Evolutionary conservation across 352 stramenopile species (phyloP).

Genomic region (Phytophthora idaei): DNA sequence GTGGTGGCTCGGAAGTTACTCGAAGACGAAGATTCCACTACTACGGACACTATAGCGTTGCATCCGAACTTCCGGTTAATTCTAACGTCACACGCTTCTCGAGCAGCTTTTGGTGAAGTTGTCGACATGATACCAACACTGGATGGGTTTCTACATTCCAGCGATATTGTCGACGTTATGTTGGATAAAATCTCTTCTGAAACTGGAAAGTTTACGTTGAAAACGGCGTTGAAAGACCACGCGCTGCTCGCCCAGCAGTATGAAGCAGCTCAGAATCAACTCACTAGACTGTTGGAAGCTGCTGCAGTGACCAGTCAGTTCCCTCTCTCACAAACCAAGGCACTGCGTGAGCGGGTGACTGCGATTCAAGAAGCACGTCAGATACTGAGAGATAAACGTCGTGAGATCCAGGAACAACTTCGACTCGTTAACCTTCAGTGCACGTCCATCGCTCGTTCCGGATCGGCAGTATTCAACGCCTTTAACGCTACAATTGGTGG

Average conservation of each 20-base stretch:
- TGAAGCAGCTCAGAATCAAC: slow-evolving; percentile 21
- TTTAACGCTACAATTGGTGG: slow-evolving; percentile 34
- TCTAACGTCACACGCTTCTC: slow-evolving; percentile 39
- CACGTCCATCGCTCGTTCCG: slow-evolving; percentile 28
- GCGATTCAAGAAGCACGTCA: slow-evolving; percentile 36
- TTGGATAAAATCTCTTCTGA: slow-evolving; percentile 52
- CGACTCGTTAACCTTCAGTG: slow-evolving; percentile 19
- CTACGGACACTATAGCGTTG: slow-evolving; percentile 28
- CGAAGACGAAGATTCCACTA: neutral
- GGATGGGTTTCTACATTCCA: slow-evolving; percentile 29
- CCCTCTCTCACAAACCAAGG: slow-evolving; percentile 43
- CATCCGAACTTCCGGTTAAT: slow-evolving; percentile 52
- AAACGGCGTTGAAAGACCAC: slow-evolving; percentile 41
- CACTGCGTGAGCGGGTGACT: slow-evolving; percentile 34
- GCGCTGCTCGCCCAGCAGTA: slow-evolving; percentile 21
- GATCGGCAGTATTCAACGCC: slow-evolving; percentile 48
- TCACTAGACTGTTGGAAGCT: slow-evolving; percentile 51
- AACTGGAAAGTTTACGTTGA: slow-evolving; percentile 31
- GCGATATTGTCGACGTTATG: slow-evolving; percentile 41
- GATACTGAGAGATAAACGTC: slow-evolving; percentile 9
- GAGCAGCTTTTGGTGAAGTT: slow-evolving; percentile 46
- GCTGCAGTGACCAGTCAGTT: slow-evolving; percentile 52
- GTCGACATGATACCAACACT: slow-evolving; percentile 44
- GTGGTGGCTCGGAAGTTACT: slow-evolving; percentile 6
- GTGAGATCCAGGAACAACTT: slow-evolving; percentile 26